These are phyloP conservation scores for Papilionanthe hybrid DNA, from an alignment of 116 monocot genomes.

Conservation along the genomic window DNA sequence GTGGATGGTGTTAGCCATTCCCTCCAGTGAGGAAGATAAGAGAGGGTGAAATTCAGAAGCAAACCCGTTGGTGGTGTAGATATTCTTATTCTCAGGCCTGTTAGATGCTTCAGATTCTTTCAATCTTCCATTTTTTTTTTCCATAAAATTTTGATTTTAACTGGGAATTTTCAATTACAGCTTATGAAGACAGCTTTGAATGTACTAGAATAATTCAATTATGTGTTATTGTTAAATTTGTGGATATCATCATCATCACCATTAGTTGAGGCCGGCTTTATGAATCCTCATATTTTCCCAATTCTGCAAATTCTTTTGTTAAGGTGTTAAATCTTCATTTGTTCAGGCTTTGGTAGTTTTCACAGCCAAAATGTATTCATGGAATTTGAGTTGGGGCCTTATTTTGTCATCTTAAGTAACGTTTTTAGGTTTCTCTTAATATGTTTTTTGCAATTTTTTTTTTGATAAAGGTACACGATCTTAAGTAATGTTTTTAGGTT, in stretches of 20 bases:
- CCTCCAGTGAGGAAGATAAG: background rate
- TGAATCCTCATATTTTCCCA: no score
- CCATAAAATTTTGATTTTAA: constrained; percentile 50
- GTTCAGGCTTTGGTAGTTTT: no score
- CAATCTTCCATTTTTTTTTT: constrained; percentile 39
- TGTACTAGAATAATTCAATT: constrained; percentile 8
- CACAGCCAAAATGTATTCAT: no score
- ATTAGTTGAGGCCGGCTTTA: background rate
- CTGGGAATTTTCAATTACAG: background rate
- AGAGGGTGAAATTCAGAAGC: constrained; percentile 12
- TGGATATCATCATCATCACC: background rate
- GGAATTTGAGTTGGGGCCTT: no score
- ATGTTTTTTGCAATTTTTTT: no score
- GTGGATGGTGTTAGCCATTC: background rate
- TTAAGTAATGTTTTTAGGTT: no score
- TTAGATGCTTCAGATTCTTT: constrained; percentile 40
- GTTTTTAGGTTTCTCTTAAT: no score
- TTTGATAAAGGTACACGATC: no score
- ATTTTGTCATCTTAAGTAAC: no score
- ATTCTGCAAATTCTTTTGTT: no score
- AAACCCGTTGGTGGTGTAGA: constrained; percentile 37
- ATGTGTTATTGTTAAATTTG: background rate
- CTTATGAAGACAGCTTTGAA: background rate
- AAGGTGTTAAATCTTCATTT: no score
- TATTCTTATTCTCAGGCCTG: constrained; percentile 29